Conservation (phyloP, 2,329 filamentous ascomycete genomes). For the Talaromyces sp. region DNA sequence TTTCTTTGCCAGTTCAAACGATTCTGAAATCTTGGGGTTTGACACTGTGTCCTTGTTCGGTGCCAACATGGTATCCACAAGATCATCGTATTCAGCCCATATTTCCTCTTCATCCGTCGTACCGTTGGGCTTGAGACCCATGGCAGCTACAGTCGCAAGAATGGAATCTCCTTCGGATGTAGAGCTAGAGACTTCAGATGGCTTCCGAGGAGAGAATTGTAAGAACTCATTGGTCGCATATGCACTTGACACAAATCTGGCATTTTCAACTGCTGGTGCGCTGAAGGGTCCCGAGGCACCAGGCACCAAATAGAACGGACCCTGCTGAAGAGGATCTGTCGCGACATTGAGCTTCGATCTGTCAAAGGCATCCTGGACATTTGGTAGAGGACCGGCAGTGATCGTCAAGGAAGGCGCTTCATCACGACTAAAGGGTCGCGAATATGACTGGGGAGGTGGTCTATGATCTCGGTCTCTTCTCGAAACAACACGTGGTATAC, state of each 20-base stretch:
- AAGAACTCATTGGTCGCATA: constrained; percentile 62
- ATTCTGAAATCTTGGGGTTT: constrained; percentile 23
- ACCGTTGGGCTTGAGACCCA: constrained; percentile 60
- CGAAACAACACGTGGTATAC: constrained; percentile 78
- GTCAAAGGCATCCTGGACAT: constrained; percentile 25
- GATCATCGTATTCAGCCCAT: constrained; percentile 91
- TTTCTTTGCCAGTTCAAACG: constrained; percentile 36
- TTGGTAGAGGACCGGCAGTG: constrained; percentile 24
- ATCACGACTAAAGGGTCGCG: constrained; percentile 66
- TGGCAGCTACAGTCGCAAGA: constrained; percentile 61
- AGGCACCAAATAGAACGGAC: constrained; percentile 25
- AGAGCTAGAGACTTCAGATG: constrained; percentile 65
- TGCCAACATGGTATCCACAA: constrained; percentile 68
- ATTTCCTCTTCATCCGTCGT: constrained; percentile 77
- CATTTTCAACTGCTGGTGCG: constrained; percentile 30
- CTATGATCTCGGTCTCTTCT: constrained; percentile 60
- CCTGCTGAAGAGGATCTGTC: constrained; percentile 24
- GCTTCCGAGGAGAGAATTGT: constrained; percentile 67
- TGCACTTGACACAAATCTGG: constrained; percentile 36
- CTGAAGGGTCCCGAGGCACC: constrained; percentile 33
- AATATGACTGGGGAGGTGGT: constrained; percentile 75
- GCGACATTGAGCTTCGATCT: constrained; percentile 23
- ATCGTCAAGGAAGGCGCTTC: constrained; percentile 42
- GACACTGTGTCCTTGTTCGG: constrained; percentile 30
- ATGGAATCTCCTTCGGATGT: constrained; percentile 60